Conservation (phyloP, 1,284 basidiomycete genomes). For the Stereum hirsutum region DNA sequence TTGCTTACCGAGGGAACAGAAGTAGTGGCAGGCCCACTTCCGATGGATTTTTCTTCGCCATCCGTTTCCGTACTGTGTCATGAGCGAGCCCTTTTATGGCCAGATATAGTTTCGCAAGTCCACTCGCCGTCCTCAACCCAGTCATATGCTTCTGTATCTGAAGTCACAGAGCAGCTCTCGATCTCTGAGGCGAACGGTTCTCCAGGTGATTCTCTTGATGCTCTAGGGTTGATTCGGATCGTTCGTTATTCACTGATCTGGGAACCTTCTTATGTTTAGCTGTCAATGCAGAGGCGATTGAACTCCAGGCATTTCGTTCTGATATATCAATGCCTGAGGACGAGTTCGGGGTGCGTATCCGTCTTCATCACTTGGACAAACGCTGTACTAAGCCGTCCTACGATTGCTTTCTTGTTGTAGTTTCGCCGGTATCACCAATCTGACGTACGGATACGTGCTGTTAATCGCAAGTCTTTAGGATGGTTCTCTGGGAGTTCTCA, state of each 20-base stretch:
- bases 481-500: constrained; percentile 39
- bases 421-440: constrained; percentile 42
- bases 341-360: constrained; percentile 26
- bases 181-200: too few relatives aligned
- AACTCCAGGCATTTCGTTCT: constrained; percentile 10
- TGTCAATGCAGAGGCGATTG: neutral
- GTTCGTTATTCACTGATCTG: neutral
- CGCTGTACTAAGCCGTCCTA: neutral
- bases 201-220: too few relatives aligned
- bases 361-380: neutral
- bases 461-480: constrained; percentile 25
- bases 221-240: too few relatives aligned
- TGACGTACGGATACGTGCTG: constrained; percentile 28
- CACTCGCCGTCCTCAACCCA: neutral
- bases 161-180: neutral
- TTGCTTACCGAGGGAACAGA: neutral
- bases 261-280: neutral
- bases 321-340: constrained; percentile 9
- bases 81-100: neutral
- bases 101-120: neutral
- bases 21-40: neutral
- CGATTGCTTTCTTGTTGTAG: constrained; percentile 20
- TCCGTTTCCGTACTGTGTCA: neutral
- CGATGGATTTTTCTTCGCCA: neutral
- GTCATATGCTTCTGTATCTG: neutral